Evolutionary conservation across 495 filamentous ascomycete genomes (phyloP), one percentile per base, ranked within the genome.

Genomic region (Letharia columbiana): DNA sequence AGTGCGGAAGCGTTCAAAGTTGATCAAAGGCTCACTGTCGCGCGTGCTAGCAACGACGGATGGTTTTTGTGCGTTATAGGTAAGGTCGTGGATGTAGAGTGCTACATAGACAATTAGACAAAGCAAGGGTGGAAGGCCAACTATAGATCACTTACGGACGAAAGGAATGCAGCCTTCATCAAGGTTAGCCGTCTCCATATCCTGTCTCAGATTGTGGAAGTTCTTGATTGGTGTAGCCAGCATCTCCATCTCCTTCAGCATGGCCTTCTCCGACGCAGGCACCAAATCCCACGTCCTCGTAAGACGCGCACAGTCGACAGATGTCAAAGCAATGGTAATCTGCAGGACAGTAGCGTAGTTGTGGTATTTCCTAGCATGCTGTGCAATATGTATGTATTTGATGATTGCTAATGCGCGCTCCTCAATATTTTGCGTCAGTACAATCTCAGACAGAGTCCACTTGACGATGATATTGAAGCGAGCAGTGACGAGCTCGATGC

Each of bases 281-380:
- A 99, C 85, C 64, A 91, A 78, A 5, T 81, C 77, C 95, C 95
- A 99, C 0, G 95, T 98, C 64, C 79, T 84, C 41, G 81, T 79
- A 41, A 99, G 81, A 49, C 92, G 83, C 33, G 87, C 77, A 63
- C 91, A 83, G 69, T 97, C 91, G 49, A 89, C 86, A 6, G 89
- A 92, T 35, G 91, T 88, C 42, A 99, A 79, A 1, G 95, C 95
- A 67, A 97, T 89, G 4, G 91, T 89, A 70, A 99, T 85, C 73
- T 99, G 95, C 44, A 90, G 88, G 90, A 97, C 91, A 15, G 95
- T 97, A 28, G 95, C 94, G 74, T 92, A 99, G 73, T 99, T 99
- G 71, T 91, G 89, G 59, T 94, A 86, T 47, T 83, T 86, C 65
- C 92, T 84, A 59, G 90, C 90, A 75, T 96, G 89, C 1, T 84